Conservation (phyloP, 306 rosid species). For the Pterocarpus santalinus region DNA sequence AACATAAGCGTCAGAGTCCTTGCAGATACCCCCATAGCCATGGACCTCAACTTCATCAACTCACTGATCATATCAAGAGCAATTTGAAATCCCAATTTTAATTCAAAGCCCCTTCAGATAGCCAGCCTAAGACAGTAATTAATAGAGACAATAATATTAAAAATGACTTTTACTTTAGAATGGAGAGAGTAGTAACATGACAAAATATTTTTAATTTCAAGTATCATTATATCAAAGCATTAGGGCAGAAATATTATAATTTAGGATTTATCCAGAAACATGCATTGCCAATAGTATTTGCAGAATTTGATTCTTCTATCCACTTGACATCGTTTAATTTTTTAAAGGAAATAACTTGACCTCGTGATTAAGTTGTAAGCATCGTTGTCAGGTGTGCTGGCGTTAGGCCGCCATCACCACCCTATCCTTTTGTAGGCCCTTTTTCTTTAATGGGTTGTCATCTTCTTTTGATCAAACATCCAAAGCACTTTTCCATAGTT, state of each 20-base stretch:
- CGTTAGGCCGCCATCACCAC: conserved; percentile 8
- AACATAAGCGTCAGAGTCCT: too few species aligned
- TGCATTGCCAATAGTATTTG: not conserved
- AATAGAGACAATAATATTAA: too few species aligned
- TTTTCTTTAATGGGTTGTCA: not conserved
- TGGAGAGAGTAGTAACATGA: too few species aligned
- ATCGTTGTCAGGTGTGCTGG: conserved; percentile 17
- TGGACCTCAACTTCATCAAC: too few species aligned
- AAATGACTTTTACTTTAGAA: too few species aligned
- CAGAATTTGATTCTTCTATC: not conserved
- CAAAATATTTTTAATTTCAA: too few species aligned
- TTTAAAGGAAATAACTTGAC: not conserved
- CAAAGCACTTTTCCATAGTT: conserved; percentile 25
- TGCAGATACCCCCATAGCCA: too few species aligned
- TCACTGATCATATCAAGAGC: too few species aligned
- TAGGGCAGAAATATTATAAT: not conserved
- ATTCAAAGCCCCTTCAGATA: too few species aligned
- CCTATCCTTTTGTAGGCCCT: not conserved
- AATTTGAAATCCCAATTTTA: too few species aligned
- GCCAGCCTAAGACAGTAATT: too few species aligned
- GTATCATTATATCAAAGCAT: not conserved
- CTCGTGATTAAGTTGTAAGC: not conserved
- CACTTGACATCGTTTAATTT: not conserved
- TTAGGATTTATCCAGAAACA: not conserved
- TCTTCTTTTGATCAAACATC: conserved; percentile 41